Evolutionary conservation across 768 basidiomycete genomes (phyloP), one percentile per base, ranked within the genome.

Genomic region (Naganishia friedmannii): DNA sequence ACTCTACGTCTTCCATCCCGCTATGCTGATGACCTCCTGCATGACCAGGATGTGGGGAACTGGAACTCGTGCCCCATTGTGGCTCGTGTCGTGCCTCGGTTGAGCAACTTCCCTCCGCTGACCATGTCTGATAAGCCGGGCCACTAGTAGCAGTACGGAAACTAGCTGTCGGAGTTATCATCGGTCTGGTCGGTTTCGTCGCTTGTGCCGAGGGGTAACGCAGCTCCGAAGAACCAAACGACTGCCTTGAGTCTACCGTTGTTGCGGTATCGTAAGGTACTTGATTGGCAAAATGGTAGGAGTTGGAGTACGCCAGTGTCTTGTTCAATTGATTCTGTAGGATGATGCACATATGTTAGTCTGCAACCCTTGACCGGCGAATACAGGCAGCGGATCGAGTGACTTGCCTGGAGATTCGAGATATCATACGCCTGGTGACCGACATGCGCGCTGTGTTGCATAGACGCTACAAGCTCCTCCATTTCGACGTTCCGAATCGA

Each of bases 401-500:
- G 21, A 66, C 48, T 66, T 28, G 34, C 65, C 65, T 66, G 65
- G 12, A 66, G 34, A 21, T 46, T 28, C 2, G 46, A 53, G 6
- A 66, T 26, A 23, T 66, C 65, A 28, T 53, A 66, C 31, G 45
- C 65, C 42, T 66, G 48, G 2, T n/a, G 65, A 32, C 65, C 53
- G 42, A 66, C 65, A 66, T 66, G 65, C 31, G 53, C 65, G 31
- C 48, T 39, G 42, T 54, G 48, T 19, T 51, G 9, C 46, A 66
- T 53, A 5, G 65, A 53, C 15, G 65, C 65, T 23, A 66, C 51
- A 29, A 66, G 65, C 1, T 66, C 65, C 53, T 66, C 65, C 48
- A 66, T 54, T 28, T 63, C 17, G 39, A 29, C 12, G 28, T 1
- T 39, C 2, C 8, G 34, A 12, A 12, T 37, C 26, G 21, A 45